A percentile compares a stretch with the other conserved stretches of the same genome.
Evolutionary conservation across 441 rosid genomes (phyloP).

Genomic region (Manihot esculenta): DNA sequence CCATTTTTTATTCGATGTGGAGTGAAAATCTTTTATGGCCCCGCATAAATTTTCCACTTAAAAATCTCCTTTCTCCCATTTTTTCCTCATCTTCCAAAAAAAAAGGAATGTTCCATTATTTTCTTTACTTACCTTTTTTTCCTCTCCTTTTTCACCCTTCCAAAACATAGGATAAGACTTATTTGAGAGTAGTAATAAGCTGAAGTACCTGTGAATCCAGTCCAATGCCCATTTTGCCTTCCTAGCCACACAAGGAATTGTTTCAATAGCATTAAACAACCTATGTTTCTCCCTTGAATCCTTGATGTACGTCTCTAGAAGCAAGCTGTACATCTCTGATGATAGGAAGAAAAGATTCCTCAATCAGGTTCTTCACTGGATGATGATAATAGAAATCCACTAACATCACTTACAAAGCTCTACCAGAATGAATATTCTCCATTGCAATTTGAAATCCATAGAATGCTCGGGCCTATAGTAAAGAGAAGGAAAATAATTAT

Average conservation of each 20-base stretch:
- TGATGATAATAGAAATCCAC: background rate
- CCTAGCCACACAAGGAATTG: conserved; percentile 68
- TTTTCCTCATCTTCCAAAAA: too few species aligned
- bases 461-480: conserved; percentile 84
- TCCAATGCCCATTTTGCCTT: conserved; percentile 85
- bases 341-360: conserved; percentile 11
- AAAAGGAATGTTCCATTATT: too few species aligned
- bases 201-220: conserved; percentile 73
- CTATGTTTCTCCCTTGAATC: conserved; percentile 78
- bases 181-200: background rate
- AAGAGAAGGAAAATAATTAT: conserved; percentile 16
- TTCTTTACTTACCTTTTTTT: too few species aligned
- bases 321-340: conserved; percentile 89
- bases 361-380: background rate
- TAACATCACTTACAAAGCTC: conserved; percentile 25
- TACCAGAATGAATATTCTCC: conserved; percentile 97
- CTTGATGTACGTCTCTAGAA: conserved; percentile 84
- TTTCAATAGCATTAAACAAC: conserved; percentile 82
- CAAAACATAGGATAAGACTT: background rate
- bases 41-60: too few species aligned
- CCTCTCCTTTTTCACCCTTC: too few species aligned
- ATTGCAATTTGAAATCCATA: conserved; percentile 92
- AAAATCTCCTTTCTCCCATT: too few species aligned
- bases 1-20: too few species aligned
- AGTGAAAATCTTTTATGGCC: too few species aligned